These are phyloP conservation scores for Talaromyces thailandensis DNA, from an alignment of 495 filamentous ascomycete genomes.

Conservation along the genomic window DNA sequence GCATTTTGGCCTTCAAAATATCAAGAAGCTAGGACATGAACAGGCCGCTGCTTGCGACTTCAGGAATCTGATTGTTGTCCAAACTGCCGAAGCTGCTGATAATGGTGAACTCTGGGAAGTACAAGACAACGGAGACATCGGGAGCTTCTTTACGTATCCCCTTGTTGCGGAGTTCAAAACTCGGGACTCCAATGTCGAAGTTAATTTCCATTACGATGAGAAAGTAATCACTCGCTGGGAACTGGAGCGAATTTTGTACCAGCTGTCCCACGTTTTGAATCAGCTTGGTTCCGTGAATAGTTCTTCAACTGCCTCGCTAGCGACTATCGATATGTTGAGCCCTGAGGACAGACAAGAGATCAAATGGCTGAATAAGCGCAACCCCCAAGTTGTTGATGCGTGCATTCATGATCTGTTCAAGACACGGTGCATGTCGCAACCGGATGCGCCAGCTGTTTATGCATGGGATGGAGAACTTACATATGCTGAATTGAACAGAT, in stretches of 20 bases:
- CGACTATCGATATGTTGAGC: constrained; percentile 10
- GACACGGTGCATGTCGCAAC: background rate
- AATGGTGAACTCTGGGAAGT: constrained; percentile 29
- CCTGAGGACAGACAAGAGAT: constrained; percentile 13
- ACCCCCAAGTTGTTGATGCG: background rate
- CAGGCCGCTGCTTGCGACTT: constrained; percentile 49
- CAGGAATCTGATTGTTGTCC: constrained; percentile 51
- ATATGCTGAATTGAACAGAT: constrained; percentile 30
- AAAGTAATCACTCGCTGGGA: constrained; percentile 28
- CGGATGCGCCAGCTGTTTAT: background rate
- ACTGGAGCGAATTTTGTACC: constrained; percentile 9
- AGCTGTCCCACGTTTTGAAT: constrained; percentile 11
- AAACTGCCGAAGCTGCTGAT: constrained; percentile 26
- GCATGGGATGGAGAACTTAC: constrained; percentile 40
- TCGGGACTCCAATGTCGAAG: constrained; percentile 16
- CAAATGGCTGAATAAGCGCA: constrained; percentile 11
- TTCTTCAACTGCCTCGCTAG: background rate
- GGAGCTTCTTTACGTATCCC: constrained; percentile 41
- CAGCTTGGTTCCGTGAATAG: constrained; percentile 8
- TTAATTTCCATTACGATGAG: constrained; percentile 31
- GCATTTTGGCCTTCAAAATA: constrained; percentile 34
- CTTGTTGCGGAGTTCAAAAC: constrained; percentile 39
- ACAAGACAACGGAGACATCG: constrained; percentile 34
- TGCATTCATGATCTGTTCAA: constrained; percentile 7
- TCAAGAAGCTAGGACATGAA: constrained; percentile 28